Conservation (phyloP, 352 stramenopile species). For the Phytophthora sp. region DNA sequence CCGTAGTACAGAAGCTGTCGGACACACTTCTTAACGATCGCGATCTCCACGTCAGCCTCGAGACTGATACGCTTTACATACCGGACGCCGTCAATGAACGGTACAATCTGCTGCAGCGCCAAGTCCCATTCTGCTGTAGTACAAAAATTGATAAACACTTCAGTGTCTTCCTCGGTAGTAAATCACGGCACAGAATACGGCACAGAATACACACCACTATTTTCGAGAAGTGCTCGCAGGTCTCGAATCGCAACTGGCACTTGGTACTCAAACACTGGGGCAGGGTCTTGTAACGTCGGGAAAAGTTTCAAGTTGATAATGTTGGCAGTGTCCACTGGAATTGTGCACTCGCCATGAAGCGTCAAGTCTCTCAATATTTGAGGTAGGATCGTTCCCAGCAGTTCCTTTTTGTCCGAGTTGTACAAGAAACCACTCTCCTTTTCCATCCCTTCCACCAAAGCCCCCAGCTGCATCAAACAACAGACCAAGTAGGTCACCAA, state of each 20-base stretch:
- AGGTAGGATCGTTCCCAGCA: slow-evolving; percentile 69
- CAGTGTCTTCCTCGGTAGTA: background rate
- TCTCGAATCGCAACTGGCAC: slow-evolving; percentile 85
- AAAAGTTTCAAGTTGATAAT: slow-evolving; percentile 91
- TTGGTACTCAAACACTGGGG: slow-evolving; percentile 82
- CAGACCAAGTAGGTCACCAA: slow-evolving; percentile 8
- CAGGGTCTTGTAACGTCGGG: slow-evolving; percentile 71
- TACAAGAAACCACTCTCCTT: slow-evolving; percentile 87
- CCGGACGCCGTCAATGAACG: slow-evolving; percentile 91
- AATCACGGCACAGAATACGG: too few species aligned
- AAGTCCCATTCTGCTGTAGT: slow-evolving; percentile 84
- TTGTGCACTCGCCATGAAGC: slow-evolving; percentile 78
- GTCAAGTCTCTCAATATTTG: slow-evolving; percentile 79
- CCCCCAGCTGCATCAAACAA: slow-evolving; percentile 47
- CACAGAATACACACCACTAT: slow-evolving; percentile 77
- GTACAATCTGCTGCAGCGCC: slow-evolving; percentile 88
- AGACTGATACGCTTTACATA: slow-evolving; percentile 91
- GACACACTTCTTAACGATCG: slow-evolving; percentile 89
- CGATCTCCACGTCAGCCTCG: slow-evolving; percentile 87
- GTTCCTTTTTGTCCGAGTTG: slow-evolving; percentile 64
- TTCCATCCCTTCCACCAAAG: slow-evolving; percentile 88
- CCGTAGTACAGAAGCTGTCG: slow-evolving; percentile 89
- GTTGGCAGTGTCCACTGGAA: slow-evolving; percentile 83
- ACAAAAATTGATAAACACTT: slow-evolving; percentile 12
- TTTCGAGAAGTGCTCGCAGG: slow-evolving; percentile 70